phyloP scores from a whole-genome alignment of 441 rosid species.

The Pelargonium myrrhifolium region DNA sequence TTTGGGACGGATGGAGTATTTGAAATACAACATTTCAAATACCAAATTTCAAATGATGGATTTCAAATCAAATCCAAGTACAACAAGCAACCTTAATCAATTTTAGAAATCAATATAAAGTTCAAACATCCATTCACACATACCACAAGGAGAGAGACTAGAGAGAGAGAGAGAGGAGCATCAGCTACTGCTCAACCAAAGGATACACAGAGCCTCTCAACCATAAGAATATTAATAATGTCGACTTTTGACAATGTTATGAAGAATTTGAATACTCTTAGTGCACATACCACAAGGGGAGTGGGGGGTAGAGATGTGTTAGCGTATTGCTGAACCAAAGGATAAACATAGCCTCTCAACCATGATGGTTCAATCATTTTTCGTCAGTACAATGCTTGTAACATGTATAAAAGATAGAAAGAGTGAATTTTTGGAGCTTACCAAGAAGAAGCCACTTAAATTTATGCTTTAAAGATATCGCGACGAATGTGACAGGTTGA shows the following conservation, averaged over 20 bases:
- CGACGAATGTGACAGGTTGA: not conserved
- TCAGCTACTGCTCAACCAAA: not conserved
- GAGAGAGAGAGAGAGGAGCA: not conserved
- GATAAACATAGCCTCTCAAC: not conserved
- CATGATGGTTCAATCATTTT: not conserved
- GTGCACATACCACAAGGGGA: too few species aligned
- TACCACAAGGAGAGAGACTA: not conserved
- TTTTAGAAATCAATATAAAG: not conserved
- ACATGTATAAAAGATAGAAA: not conserved
- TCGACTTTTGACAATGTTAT: too few species aligned
- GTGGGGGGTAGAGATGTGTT: too few species aligned
- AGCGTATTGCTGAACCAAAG: too few species aligned
- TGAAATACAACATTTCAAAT: too few species aligned
- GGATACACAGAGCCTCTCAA: not conserved
- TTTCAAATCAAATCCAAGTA: too few species aligned
- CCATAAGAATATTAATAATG: too few species aligned
- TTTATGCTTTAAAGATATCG: not conserved
- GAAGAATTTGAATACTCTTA: too few species aligned
- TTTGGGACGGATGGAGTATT: too few species aligned
- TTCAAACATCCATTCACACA: not conserved
- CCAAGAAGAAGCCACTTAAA: not conserved
- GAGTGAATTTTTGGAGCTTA: not conserved
- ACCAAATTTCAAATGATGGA: too few species aligned
- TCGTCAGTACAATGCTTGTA: not conserved
- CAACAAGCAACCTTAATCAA: not conserved